Evolutionary conservation across 1,284 basidiomycete species (phyloP).

Genomic region (Moesziomyces globuligerus): DNA sequence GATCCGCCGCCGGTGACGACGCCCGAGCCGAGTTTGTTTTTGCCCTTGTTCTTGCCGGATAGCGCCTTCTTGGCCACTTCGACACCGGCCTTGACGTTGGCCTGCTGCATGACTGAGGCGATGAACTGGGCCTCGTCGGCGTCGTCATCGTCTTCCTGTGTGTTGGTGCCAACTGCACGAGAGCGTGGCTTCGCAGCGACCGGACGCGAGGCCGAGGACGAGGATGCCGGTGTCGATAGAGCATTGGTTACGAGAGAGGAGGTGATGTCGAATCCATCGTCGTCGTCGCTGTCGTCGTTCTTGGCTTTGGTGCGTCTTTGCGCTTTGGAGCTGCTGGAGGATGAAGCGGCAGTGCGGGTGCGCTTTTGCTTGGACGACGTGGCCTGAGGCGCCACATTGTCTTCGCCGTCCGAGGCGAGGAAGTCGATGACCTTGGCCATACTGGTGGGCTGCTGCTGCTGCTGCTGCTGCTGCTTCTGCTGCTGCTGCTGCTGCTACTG

Average conservation of each 20-base stretch:
- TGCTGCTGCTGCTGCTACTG: too few species aligned
- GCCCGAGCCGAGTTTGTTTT: constrained; percentile 56
- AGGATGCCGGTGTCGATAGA: constrained; percentile 6
- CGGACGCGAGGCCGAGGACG: constrained; percentile 10
- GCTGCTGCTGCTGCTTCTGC: too few species aligned
- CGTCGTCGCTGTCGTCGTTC: constrained; percentile 9
- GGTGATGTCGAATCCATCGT: constrained; percentile 41
- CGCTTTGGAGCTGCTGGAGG: constrained; percentile 19
- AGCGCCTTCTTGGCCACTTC: constrained; percentile 58
- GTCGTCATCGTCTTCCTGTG: constrained; percentile 32
- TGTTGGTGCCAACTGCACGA: constrained; percentile 5
- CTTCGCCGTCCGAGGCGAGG: constrained; percentile 54
- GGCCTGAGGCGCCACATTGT: constrained; percentile 13
- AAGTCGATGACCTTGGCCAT: constrained; percentile 61
- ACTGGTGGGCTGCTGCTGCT: neutral
- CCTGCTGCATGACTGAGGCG: constrained; percentile 60
- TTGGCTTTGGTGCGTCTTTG: constrained; percentile 5
- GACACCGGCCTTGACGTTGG: constrained; percentile 63
- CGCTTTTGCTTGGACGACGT: constrained; percentile 11
- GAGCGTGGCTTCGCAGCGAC: constrained; percentile 12
- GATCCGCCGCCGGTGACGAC: constrained; percentile 62
- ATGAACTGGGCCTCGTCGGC: constrained; percentile 64
- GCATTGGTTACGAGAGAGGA: constrained; percentile 24
- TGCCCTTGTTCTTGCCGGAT: constrained; percentile 52
- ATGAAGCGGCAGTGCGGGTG: constrained; percentile 27